A percentile compares a stretch with the other conserved stretches of the same genome.
Conservation (phyloP, 2,329 filamentous ascomycete genomes). For the Colletotrichum destructivum region DNA sequence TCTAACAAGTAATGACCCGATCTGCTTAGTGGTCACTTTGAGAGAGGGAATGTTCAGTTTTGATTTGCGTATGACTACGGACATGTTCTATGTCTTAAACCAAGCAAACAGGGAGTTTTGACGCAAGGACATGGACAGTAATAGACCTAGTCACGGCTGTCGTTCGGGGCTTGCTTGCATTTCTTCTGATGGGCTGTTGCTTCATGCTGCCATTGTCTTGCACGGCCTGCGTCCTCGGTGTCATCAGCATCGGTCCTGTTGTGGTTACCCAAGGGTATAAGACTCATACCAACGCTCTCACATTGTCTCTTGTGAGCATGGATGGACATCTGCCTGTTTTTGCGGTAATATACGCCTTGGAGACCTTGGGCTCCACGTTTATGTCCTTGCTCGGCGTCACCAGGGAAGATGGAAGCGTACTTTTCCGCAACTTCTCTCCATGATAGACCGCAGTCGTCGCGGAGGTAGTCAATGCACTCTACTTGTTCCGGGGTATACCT, state of each 20-base stretch:
- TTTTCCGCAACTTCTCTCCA: not conserved
- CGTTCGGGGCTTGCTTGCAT: not conserved
- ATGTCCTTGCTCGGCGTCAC: not conserved
- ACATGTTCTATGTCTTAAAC: not conserved
- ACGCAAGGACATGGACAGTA: not conserved
- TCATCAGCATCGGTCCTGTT: not conserved
- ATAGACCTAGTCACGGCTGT: not conserved
- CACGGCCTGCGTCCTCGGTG: not conserved
- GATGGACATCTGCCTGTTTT: not conserved
- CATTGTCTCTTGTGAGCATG: not conserved
- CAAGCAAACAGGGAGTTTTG: too few relatives aligned
- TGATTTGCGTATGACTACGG: not conserved
- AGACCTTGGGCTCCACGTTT: not conserved
- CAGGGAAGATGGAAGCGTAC: not conserved
- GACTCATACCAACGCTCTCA: not conserved
- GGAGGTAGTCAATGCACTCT: not conserved
- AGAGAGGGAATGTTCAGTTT: not conserved
- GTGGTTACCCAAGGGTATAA: not conserved
- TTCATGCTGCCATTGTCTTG: not conserved
- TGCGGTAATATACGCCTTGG: not conserved
- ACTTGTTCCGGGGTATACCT: not conserved
- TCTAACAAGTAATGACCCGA: not conserved
- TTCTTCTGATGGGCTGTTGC: not conserved
- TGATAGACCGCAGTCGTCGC: not conserved
- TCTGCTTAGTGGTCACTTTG: not conserved